Conservation (phyloP, 805 yeast species). For the Clavispora santaluciae region DNA sequence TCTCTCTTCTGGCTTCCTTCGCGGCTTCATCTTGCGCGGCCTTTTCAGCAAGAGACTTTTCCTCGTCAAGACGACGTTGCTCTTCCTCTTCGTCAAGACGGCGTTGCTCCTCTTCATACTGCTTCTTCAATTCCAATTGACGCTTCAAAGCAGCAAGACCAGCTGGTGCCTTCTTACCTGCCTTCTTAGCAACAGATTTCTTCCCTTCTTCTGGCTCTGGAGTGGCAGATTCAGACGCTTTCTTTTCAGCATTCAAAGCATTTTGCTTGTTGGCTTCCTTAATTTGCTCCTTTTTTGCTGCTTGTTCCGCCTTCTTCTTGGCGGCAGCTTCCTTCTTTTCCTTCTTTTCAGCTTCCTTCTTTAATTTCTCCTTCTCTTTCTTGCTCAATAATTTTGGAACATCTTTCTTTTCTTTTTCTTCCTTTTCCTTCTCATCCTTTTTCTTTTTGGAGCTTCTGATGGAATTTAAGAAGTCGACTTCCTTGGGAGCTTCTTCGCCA, state of each 20-base stretch:
- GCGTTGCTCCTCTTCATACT: slow-evolving; percentile 78
- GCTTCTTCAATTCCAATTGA: slow-evolving; percentile 85
- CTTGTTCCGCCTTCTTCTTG: slow-evolving; percentile 71
- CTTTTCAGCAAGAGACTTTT: slow-evolving; percentile 48
- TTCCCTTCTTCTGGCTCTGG: slow-evolving; percentile 37
- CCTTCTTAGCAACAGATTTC: slow-evolving; percentile 42
- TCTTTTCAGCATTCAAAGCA: slow-evolving; percentile 26
- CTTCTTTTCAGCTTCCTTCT: slow-evolving; percentile 88
- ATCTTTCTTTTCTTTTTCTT: slow-evolving; percentile 44
- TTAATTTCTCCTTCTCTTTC: slow-evolving; percentile 92
- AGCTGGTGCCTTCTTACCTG: slow-evolving; percentile 79
- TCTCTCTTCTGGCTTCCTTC: slow-evolving; percentile 70
- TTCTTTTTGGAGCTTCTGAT: slow-evolving; percentile 75
- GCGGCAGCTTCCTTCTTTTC: slow-evolving; percentile 87
- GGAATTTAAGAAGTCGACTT: slow-evolving; percentile 70
- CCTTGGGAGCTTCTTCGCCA: slow-evolving; percentile 5
- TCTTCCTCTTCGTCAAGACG: slow-evolving; percentile 68
- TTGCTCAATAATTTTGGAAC: slow-evolving; percentile 80
- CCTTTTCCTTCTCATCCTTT: slow-evolving; percentile 64
- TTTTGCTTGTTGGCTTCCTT: slow-evolving; percentile 44
- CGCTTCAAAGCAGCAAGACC: slow-evolving; percentile 87
- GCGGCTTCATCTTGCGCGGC: slow-evolving; percentile 62
- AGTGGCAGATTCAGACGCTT: slow-evolving; percentile 20
- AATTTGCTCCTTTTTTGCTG: slow-evolving; percentile 53
- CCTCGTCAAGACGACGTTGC: slow-evolving; percentile 45